These are phyloP conservation scores for Plectosphaerella cucumerina DNA, from an alignment of 2,329 filamentous ascomycete genomes.

Conservation along the genomic window DNA sequence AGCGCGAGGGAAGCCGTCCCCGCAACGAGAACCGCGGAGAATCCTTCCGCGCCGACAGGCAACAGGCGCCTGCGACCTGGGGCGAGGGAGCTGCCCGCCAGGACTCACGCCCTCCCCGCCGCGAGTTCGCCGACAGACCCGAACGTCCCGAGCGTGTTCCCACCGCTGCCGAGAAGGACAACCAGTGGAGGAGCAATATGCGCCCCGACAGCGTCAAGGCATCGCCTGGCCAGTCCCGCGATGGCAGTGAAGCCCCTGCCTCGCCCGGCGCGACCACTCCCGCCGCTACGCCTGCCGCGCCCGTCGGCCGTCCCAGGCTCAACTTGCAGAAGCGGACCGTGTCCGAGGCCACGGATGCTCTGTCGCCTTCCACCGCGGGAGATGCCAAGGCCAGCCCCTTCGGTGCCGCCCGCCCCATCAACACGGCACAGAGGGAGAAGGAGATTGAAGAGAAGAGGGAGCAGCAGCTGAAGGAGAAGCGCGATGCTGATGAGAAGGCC, in stretches of 20 bases:
- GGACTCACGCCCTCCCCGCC: constrained; percentile 73
- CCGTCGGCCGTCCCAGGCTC: constrained; percentile 68
- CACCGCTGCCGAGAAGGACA: constrained; percentile 89
- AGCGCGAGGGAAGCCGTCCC: constrained; percentile 50
- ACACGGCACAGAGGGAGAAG: constrained; percentile 84
- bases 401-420: constrained; percentile 87
- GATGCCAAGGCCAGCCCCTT: constrained; percentile 90
- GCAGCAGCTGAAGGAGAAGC: constrained; percentile 72
- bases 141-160: constrained; percentile 62
- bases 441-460: constrained; percentile 87
- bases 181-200: constrained; percentile 90
- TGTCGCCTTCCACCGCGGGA: constrained; percentile 44
- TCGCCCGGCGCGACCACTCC: constrained; percentile 52
- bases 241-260: constrained; percentile 71
- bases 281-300: constrained; percentile 42
- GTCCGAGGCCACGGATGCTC: constrained; percentile 58
- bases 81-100: constrained; percentile 51
- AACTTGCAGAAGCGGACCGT: constrained; percentile 91
- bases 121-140: constrained; percentile 69
- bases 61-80: constrained; percentile 70
- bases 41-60: constrained; percentile 57
- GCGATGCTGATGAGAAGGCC: constrained; percentile 79
- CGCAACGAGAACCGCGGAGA: constrained; percentile 54
- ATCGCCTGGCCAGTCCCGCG: constrained; percentile 64
- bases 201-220: constrained; percentile 65